Evolutionary conservation across 2,329 filamentous ascomycete species (phyloP).

Genomic region (Chrysosporium queenslandicum): DNA sequence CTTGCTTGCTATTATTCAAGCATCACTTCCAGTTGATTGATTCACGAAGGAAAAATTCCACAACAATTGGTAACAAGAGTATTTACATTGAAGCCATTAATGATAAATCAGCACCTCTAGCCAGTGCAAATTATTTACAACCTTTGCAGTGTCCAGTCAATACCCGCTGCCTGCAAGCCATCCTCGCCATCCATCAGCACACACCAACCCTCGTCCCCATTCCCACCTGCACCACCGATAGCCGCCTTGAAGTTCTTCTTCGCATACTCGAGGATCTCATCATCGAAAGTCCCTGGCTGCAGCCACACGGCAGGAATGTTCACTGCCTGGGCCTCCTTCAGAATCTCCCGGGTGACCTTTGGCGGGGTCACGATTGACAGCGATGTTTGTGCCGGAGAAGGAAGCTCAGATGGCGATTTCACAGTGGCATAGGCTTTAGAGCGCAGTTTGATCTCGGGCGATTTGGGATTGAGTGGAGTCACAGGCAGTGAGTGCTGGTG

Average conservation of each 20-base stretch:
- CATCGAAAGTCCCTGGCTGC: conserved; percentile 81
- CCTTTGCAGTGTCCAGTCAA: conserved; percentile 35
- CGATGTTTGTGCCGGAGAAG: conserved; percentile 58
- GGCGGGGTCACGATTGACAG: conserved; percentile 86
- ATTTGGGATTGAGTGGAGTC: conserved; percentile 71
- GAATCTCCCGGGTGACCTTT: conserved; percentile 58
- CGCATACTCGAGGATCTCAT: conserved; percentile 62
- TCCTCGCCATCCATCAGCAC: conserved; percentile 73
- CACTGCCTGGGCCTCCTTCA: conserved; percentile 65
- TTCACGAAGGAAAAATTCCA: background rate
- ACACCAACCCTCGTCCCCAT: conserved; percentile 70
- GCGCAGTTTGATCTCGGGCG: conserved; percentile 53
- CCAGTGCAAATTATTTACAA: conserved; percentile 21
- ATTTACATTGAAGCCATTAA: background rate
- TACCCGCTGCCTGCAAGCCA: conserved; percentile 48
- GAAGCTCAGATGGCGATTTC: conserved; percentile 54
- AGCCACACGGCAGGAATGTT: conserved; percentile 72
- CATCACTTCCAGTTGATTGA: background rate
- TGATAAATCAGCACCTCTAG: background rate
- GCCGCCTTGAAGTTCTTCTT: conserved; percentile 57
- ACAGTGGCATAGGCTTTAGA: conserved; percentile 53
- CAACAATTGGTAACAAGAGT: background rate
- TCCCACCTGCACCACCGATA: conserved; percentile 56
- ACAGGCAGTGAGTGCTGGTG: conserved; percentile 62
- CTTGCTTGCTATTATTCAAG: background rate